Evolutionary conservation across 2,329 filamentous ascomycete genomes (phyloP).

Genomic region (Dactylellina haptotyla): DNA sequence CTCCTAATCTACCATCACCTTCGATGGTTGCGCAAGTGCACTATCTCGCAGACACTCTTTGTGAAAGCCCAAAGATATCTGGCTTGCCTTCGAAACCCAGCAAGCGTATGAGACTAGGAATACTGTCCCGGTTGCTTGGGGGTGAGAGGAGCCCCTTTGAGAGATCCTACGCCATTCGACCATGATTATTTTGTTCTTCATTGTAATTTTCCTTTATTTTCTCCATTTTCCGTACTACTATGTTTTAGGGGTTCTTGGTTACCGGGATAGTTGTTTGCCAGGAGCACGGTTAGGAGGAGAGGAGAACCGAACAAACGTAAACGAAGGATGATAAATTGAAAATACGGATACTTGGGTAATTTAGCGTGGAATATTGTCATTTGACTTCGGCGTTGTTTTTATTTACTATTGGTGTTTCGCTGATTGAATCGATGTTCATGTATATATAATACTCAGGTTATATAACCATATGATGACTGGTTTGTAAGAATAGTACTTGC

Average conservation of each 20-base stretch:
- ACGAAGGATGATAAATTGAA: too few species aligned
- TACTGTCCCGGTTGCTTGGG: constrained; percentile 38
- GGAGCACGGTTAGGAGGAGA: too few species aligned
- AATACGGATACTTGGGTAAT: not conserved
- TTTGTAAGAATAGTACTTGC: too few species aligned
- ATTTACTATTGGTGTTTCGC: too few species aligned
- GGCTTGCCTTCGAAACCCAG: constrained; percentile 31
- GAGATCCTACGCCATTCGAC: not conserved
- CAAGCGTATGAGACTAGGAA: constrained; percentile 32
- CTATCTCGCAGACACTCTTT: constrained; percentile 16
- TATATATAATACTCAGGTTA: too few species aligned
- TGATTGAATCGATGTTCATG: too few species aligned
- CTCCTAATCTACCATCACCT: constrained; percentile 55
- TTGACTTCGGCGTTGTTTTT: not conserved
- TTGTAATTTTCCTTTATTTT: too few species aligned
- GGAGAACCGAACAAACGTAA: too few species aligned
- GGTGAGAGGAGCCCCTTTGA: constrained; percentile 15
- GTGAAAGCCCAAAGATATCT: constrained; percentile 33
- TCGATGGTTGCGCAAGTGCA: constrained; percentile 39
- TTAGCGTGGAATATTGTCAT: not conserved
- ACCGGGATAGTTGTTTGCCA: too few species aligned
- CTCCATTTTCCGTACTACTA: too few species aligned
- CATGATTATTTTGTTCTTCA: not conserved
- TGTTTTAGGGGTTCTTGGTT: too few species aligned
- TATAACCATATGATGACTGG: too few species aligned